phyloP scores from a whole-genome alignment of 495 filamentous ascomycete genomes.

The Chaetomidium leptoderma region DNA sequence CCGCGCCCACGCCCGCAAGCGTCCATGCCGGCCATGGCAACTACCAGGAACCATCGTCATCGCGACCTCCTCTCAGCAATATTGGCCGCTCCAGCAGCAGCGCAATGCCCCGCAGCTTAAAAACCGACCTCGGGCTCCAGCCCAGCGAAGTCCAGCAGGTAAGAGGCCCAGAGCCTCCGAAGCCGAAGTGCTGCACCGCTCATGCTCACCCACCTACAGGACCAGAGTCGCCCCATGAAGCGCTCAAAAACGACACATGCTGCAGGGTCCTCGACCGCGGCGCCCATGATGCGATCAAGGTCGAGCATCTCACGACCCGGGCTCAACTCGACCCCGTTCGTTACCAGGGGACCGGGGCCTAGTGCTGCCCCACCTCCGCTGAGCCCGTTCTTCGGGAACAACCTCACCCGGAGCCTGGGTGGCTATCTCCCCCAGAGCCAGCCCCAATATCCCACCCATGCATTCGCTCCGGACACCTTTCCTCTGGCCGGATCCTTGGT shows the following conservation, averaged over 20 bases:
- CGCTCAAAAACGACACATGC: constrained; percentile 32
- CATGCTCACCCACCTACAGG: constrained; percentile 16
- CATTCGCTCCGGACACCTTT: constrained; percentile 5
- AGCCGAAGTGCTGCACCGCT: constrained; percentile 1
- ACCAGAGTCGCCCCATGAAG: constrained; percentile 33
- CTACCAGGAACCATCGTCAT: constrained; percentile 29
- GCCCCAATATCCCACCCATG: constrained; percentile 17
- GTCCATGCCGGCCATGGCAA: constrained; percentile 26
- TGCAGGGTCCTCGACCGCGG: constrained; percentile 13
- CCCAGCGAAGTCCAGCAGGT: constrained; percentile 19
- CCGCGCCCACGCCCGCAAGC: constrained; percentile 9
- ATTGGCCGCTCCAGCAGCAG: constrained; percentile 33
- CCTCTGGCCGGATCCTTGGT: no score
- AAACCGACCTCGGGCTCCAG: not conserved
- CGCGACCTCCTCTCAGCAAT: constrained; percentile 20
- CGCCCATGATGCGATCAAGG: constrained; percentile 30
- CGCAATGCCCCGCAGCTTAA: constrained; percentile 32
- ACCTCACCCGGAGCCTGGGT: constrained; percentile 8
- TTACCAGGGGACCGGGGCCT: constrained; percentile 9
- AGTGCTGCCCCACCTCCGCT: constrained; percentile 11
- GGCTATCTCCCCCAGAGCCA: constrained; percentile 20
- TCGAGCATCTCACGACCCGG: constrained; percentile 20
- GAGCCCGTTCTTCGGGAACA: constrained; percentile 6
- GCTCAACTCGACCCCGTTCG: constrained; percentile 8
- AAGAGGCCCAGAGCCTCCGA: constrained; percentile 7